phyloP scores from a whole-genome alignment of 345 rosid genomes.

The Salix brachista region DNA sequence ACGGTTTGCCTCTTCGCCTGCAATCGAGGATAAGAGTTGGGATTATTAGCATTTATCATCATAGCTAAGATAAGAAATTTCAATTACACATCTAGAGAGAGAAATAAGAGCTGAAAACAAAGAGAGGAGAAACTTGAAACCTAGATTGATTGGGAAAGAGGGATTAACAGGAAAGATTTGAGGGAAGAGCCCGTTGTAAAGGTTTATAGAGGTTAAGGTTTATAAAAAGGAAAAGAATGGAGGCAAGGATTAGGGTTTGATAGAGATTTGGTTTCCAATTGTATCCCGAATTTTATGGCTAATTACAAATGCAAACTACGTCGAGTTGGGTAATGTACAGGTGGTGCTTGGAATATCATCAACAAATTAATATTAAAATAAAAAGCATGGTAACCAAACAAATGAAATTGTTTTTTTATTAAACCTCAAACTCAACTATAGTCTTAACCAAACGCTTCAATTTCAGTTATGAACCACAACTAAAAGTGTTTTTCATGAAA shows the following conservation, averaged over 20 bases:
- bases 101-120: neutral
- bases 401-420: no score
- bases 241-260: neutral
- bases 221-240: neutral
- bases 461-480: no score
- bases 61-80: neutral
- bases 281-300: neutral
- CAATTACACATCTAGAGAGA: neutral
- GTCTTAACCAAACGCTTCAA: no score
- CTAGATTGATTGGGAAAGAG: no score
- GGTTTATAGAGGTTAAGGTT: neutral
- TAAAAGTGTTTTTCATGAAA: no score
- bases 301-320: neutral
- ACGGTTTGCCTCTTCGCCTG: no score
- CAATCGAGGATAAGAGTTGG: conserved; percentile 7
- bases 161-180: rapidly evolving
- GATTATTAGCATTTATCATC: conserved; percentile 17
- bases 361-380: no score
- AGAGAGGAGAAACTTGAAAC: neutral
- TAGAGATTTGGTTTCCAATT: neutral
- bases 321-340: no score
- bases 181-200: no score
- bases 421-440: no score
- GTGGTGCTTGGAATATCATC: no score
- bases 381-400: no score